Base-by-base conservation (phyloP, 352 stramenopile genomes). In the Globisporangium nunn region DNA sequence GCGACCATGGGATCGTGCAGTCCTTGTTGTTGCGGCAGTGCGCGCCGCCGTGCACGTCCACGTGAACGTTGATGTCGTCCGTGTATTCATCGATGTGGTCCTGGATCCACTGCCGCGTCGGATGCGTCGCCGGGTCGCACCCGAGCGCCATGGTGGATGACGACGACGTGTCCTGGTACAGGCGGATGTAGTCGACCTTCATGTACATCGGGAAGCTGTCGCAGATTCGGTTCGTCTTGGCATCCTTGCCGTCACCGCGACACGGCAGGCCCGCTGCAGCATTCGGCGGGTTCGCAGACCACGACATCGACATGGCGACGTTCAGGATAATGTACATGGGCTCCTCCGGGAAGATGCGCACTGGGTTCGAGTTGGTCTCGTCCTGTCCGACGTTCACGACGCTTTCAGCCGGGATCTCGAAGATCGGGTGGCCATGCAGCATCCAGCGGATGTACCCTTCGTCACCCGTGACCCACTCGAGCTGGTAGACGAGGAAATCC, bases 301-400 rank as follows among this genome's bases (percentile, higher is more conserved):
- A 98, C 58, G 85, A 66, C 18, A 72, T 71, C 17, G 86, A 96
- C 33, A 98, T 63, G 0, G 94, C 94, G 29, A 96, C 95, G 72
- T 98, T 98, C 51, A 98, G 67, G 55, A 98, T 81, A 59, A 98
- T 72, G 70, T 97, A 98, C 71, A 90, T 93, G 7, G 94, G 92
- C 63, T 98, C 94, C 44, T 92, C 81, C 1, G 76, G 73, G 56
- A 89, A 85, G 1, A 68, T 75, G n/a, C 77, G 75, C 37, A 58
- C 47, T 6, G 74, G 75, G 53, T 89, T 91, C 40, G 74, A 61
- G 11, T 74, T 69, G 14, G 44, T 62, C 39, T 58, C 54, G 44
- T 70, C 70, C 61, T 89, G 78, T 0, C 72, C 66, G 1, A 67
- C 58, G 43, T 83, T 74, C 18, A 75, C 54, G 29, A 91, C 54